Evolutionary conservation across 1,139 yeast species (phyloP).

Genomic region (Saccharomyces hybrid): DNA sequence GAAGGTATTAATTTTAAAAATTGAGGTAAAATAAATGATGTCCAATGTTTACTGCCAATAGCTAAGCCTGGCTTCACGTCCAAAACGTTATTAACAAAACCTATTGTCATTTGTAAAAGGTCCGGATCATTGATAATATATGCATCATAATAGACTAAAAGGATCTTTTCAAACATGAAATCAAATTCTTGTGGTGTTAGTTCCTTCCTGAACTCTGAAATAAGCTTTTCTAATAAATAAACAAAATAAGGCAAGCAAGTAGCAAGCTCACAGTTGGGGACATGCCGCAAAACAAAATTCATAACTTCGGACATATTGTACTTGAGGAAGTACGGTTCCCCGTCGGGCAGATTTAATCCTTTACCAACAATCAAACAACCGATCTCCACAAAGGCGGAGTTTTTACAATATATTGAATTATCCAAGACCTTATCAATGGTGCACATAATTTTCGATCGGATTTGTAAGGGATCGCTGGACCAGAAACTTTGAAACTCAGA

Average conservation of each 20-base stretch:
- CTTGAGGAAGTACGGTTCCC: constrained; percentile 27
- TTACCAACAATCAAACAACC: constrained; percentile 29
- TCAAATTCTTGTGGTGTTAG: constrained; percentile 25
- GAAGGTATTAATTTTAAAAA: constrained; percentile 41
- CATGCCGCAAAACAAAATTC: constrained; percentile 20
- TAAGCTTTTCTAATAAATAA: constrained; percentile 24
- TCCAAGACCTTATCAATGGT: constrained; percentile 26
- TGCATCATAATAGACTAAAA: constrained; percentile 18
- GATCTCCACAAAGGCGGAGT: constrained; percentile 26
- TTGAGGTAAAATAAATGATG: constrained; percentile 34
- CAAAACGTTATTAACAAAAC: constrained; percentile 45
- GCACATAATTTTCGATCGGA: constrained; percentile 33
- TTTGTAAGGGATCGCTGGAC: constrained; percentile 35
- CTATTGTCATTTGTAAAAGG: constrained; percentile 45
- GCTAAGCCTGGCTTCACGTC: constrained; percentile 46
- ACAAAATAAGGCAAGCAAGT: constrained; percentile 26
- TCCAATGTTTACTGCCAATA: constrained; percentile 34
- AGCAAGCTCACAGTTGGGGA: constrained; percentile 15
- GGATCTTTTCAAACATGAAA: constrained; percentile 24
- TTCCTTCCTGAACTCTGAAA: constrained; percentile 17
- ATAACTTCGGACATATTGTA: constrained; percentile 26
- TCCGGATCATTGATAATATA: constrained; percentile 32
- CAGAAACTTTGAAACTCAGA: constrained; percentile 30
- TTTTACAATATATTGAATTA: constrained; percentile 17
- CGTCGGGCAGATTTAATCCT: constrained; percentile 21